These are phyloP conservation scores for Sherardia arvensis DNA, from an alignment of 257 asterid genomes.

Conservation along the genomic window DNA sequence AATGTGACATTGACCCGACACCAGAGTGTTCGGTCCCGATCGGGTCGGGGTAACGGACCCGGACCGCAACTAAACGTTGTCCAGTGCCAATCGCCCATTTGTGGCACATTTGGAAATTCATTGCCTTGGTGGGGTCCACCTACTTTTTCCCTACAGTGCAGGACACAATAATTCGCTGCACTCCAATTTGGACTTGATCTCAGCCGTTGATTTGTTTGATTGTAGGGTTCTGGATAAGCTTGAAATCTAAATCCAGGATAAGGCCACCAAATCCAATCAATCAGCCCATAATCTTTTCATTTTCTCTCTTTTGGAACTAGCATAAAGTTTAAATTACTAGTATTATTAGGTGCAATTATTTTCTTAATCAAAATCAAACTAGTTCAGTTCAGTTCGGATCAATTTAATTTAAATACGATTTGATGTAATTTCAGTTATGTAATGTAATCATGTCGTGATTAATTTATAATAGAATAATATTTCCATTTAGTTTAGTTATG, in stretches of 20 bases:
- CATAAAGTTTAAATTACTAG: not conserved
- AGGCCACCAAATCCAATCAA: not conserved
- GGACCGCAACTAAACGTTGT: not conserved
- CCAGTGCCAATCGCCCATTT: not conserved
- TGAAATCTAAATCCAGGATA: not conserved
- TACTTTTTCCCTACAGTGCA: not conserved
- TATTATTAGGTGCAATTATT: no score
- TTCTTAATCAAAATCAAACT: no score
- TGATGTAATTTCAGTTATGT: no score
- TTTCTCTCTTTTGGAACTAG: no score
- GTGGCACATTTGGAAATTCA: not conserved
- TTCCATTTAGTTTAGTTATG: no score
- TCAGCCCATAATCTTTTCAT: no score
- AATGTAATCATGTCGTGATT: no score
- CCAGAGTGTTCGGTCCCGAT: not conserved
- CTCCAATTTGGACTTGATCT: not conserved
- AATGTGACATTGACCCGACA: no score
- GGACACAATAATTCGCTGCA: not conserved
- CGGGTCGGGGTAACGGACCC: not conserved
- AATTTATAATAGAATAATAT: no score
- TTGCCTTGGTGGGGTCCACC: not conserved
- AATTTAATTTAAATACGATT: no score
- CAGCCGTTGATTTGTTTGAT: not conserved
- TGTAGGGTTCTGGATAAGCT: not conserved
- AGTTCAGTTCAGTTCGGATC: no score